Base-by-base conservation (phyloP, 1,284 basidiomycete genomes). In the Leccinum holopus region DNA sequence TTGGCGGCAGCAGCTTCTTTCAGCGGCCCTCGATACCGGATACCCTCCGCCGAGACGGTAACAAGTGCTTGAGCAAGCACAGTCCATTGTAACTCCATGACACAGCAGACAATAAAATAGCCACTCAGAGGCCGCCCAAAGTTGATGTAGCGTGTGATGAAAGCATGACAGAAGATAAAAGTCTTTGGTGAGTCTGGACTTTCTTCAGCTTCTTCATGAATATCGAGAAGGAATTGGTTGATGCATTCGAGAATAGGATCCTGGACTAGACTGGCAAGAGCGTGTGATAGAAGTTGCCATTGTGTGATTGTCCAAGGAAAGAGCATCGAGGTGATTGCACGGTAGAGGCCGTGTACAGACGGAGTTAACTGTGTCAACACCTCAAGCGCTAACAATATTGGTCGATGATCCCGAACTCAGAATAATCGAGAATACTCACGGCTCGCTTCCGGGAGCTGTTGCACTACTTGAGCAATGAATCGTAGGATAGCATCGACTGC, bases 81-180 rank as follows among this genome's bases (percentile, higher is more conserved):
- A 1, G 91, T 93, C 86, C 91, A 93, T 68, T 92, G 85, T 32
- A 87, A 87, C 73, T 95, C 93, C 70, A 94, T 84, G 33, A 91
- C 85, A 69, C 91, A 93, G 76, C 93, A 94, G 7, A 94, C 85
- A 60, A 92, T 84, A 70, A 96, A 94, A 72, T 94, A 93, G 16
- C 94, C 93, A 58, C 90, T 93, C 21, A 96, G 80, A 12, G 94
- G 93, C 10, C 90, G 82, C 21, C 88, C 90, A 57, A 84, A 83
- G 16, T 83, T 80, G 25, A 91, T 82, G 73, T 97, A 97, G 41
- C 91, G 86, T 16, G 88, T 81, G 47, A 95, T 81, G 65, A 95
- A 87, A 0, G 87, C 86, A 66, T 88, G 85, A 51, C 90, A 82
- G 74, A 85, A 89, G 60, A 79, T 77, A 39, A 86, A 73, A 5